These are phyloP conservation scores for Penicillium vulpinum DNA, from an alignment of 2,329 filamentous ascomycete genomes.

Conservation along the genomic window DNA sequence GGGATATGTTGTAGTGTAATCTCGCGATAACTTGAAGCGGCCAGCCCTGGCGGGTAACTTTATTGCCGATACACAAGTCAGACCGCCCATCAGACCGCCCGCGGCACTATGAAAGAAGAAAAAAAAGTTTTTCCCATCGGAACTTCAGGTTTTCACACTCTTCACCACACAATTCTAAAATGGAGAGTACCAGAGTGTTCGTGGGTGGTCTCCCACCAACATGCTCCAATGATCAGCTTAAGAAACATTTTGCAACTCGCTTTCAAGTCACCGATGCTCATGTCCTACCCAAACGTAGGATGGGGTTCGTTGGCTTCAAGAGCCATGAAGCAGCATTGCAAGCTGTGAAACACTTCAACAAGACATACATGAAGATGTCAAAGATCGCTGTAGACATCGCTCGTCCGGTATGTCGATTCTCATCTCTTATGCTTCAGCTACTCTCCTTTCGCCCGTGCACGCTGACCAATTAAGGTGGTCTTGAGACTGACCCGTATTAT, in stretches of 20 bases:
- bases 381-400: conserved; percentile 89
- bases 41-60: background rate
- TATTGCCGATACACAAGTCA: conserved; percentile 9
- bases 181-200: conserved; percentile 77
- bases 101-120: conserved; percentile 31
- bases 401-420: conserved; percentile 62
- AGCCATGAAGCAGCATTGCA: conserved; percentile 74
- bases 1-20: background rate
- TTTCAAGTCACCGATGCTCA: conserved; percentile 85
- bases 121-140: conserved; percentile 25
- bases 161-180: conserved; percentile 37
- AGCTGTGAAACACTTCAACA: conserved; percentile 94
- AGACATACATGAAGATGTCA: conserved; percentile 92
- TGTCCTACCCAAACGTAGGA: conserved; percentile 82
- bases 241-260: conserved; percentile 80
- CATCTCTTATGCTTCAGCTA: conserved; percentile 15
- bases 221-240: conserved; percentile 80
- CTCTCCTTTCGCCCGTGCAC: conserved; percentile 28
- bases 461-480: conserved; percentile 43
- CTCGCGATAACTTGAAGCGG: conserved; percentile 16
- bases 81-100: conserved; percentile 35
- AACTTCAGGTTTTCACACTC: conserved; percentile 16
- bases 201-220: conserved; percentile 76
- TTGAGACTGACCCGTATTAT: conserved; percentile 41
- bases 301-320: conserved; percentile 95